Conservation (phyloP, 1,284 basidiomycete species). For the Pholiota adiposa region DNA sequence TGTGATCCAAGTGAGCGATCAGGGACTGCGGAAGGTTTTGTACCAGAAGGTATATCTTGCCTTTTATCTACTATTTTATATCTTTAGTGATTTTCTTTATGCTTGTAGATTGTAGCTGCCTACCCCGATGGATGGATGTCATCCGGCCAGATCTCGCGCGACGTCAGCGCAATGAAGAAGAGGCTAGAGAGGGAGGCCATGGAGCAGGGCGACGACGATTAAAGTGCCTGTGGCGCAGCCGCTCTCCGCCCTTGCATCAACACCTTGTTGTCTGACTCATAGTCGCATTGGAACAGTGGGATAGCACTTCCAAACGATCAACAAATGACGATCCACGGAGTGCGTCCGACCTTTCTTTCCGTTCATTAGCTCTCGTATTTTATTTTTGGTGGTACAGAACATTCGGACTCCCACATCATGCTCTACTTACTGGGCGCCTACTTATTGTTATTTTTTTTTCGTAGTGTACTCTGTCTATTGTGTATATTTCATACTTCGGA, state of each 20-base stretch:
- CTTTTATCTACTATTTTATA: neutral
- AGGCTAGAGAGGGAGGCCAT: slow-evolving; percentile 66
- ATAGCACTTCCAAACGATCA: too few relatives aligned
- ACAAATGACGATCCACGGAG: neutral
- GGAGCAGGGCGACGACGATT: slow-evolving; percentile 43
- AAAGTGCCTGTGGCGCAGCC: neutral
- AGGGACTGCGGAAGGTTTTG: slow-evolving; percentile 73
- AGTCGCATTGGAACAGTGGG: too few relatives aligned
- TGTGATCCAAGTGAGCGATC: slow-evolving; percentile 74
- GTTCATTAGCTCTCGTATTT: neutral
- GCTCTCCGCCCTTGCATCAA: too few relatives aligned
- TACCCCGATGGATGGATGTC: slow-evolving; percentile 80
- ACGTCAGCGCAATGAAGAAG: slow-evolving; percentile 83
- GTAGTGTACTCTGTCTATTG: neutral
- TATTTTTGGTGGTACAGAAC: neutral
- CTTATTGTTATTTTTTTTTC: neutral
- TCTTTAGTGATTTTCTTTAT: neutral
- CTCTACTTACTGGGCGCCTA: neutral
- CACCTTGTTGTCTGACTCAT: too few relatives aligned
- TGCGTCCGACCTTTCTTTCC: neutral
- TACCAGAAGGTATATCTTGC: slow-evolving; percentile 64
- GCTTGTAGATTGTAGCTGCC: slow-evolving; percentile 63
- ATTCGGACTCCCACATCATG: neutral
- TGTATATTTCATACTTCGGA: neutral
- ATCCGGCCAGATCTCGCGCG: slow-evolving; percentile 62